Conservation (phyloP, 352 stramenopile species). For the Phytophthora sp. region DNA sequence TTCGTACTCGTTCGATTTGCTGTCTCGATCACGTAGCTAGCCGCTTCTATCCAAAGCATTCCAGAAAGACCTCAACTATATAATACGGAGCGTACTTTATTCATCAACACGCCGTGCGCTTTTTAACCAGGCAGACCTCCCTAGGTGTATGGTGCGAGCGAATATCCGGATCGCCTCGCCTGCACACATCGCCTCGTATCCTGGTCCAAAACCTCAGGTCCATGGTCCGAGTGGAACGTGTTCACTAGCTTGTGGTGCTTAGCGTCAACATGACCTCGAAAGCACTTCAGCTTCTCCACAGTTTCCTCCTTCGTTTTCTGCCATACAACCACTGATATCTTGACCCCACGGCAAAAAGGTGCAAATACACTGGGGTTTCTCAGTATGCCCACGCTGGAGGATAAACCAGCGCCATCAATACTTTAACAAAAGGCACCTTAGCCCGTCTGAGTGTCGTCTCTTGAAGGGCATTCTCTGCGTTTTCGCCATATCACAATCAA, state of each 20-base stretch:
- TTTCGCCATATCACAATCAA: conserved; percentile 19
- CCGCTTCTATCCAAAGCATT: no score
- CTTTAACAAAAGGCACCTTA: neutral
- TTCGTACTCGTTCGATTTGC: no score
- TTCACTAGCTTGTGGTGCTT: neutral
- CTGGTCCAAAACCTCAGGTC: conserved; percentile 4
- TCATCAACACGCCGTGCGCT: neutral
- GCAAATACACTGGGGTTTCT: conserved; percentile 4
- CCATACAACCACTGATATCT: conserved; percentile 13
- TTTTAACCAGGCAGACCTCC: conserved; percentile 3
- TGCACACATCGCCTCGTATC: neutral
- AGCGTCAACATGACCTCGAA: neutral
- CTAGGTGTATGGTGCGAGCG: neutral
- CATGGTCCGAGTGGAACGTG: conserved; percentile 19
- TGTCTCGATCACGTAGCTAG: no score
- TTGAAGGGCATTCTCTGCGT: conserved; percentile 18
- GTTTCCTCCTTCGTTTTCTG: conserved; percentile 24
- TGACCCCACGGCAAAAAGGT: conserved; percentile 13
- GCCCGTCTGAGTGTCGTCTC: neutral
- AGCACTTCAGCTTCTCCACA: neutral
- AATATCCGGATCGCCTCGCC: conserved; percentile 2
- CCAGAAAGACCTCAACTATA: no score
- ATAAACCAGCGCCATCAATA: conserved; percentile 11
- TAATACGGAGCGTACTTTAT: no score
- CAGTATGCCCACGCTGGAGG: neutral